phyloP scores from a whole-genome alignment of 345 rosid species.

The Citrus inodora region DNA sequence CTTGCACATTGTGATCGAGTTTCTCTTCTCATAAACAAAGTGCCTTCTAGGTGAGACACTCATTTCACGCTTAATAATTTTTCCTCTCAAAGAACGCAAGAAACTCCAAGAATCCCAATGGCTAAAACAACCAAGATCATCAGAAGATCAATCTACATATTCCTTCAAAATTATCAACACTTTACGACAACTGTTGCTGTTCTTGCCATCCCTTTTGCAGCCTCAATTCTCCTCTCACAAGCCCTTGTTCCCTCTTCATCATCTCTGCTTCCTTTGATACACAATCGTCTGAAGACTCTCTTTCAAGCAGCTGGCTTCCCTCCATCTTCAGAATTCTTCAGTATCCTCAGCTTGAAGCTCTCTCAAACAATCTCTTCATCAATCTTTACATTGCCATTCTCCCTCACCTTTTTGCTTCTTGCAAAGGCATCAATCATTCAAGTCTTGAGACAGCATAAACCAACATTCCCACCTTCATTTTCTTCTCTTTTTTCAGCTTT shows the following conservation, averaged over 20 bases:
- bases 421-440: constrained; percentile 61
- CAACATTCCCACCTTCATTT: constrained; percentile 29
- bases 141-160: constrained; percentile 61
- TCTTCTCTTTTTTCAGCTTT: constrained; percentile 32
- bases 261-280: constrained; percentile 23
- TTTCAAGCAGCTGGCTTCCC: constrained; percentile 73
- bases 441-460: constrained; percentile 16
- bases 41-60: constrained; percentile 17
- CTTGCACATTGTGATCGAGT: neutral
- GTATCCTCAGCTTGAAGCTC: constrained; percentile 54
- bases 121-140: constrained; percentile 48
- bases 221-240: constrained; percentile 59
- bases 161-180: constrained; percentile 58
- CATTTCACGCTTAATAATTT: constrained; percentile 11
- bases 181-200: constrained; percentile 55
- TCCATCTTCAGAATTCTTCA: constrained; percentile 46
- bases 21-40: neutral
- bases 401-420: constrained; percentile 64
- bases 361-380: constrained; percentile 68
- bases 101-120: constrained; percentile 34
- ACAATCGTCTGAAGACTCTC: constrained; percentile 38
- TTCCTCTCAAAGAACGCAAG: constrained; percentile 16
- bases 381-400: constrained; percentile 62
- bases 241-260: constrained; percentile 33
- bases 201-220: constrained; percentile 52